Base-by-base conservation (phyloP, 2,329 filamentous ascomycete species). In the Curvularia verruculosa region DNA sequence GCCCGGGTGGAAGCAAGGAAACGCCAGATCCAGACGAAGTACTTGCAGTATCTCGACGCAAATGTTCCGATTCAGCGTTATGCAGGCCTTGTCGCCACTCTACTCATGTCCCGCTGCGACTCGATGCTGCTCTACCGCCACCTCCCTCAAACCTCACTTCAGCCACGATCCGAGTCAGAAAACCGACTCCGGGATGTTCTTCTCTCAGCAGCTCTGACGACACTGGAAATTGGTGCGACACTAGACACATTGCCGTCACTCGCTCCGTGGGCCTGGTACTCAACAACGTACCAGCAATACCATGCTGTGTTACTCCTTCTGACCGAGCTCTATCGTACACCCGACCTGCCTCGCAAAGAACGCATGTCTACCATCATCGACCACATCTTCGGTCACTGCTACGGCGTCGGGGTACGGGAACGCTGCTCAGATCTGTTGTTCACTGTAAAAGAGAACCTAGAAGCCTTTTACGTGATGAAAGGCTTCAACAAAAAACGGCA, bases 121-220 rank as follows among this genome's bases (percentile, higher is more conserved):
- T 75, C 72, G 1, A 76, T 75, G 74, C 70, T 76, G 1, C 69
- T 76, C 21, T 76, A 75, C 59, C 74, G 74, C 3, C 74, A 75
- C 39, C 70, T 76, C 1, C 73, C 74, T 0, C 73, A 76, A 61
- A 74, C 73, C 9, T 68, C 68, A 3, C 62, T 70, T 0, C 67
- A 71, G 24, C 65, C 70, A 10, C 73, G 74, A 37, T 74, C 73
- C 18, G 72, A 75, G 19, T 71, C 72, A 1, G 74, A 75, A 41
- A 75, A 75, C 51, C 67, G 72, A 0, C 67, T 76, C 1, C 72
- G 74, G 18, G 73, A 76, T 49, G 66, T 76, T 0, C 71, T 76
- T 15, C 71, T 76, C 45, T 74, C 66, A 13, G 73, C 74, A 6
- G 74, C 72, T 1, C 61, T 76, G 1, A 76, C 71, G 0, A 76